Evolutionary conservation across 371 early-diverging fungal genomes (phyloP).

Genomic region (Mortierella sp.): DNA sequence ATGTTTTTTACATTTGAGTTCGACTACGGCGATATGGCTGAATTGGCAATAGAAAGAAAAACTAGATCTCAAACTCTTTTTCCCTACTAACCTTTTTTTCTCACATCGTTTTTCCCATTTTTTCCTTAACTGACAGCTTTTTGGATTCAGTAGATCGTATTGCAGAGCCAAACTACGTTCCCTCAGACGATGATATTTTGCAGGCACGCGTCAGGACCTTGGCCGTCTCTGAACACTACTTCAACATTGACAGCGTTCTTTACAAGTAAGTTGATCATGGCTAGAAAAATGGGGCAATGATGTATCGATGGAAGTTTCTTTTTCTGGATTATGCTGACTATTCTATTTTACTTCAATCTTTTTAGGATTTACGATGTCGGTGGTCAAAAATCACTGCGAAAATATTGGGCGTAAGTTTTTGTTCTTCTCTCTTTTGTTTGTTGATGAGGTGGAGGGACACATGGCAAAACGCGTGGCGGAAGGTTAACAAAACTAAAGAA

Average conservation of each 20-base stretch:
- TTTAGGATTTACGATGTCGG: slow-evolving; percentile 70
- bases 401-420: slow-evolving; percentile 73
- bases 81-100: background rate
- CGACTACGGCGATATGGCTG: background rate
- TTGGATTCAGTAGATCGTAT: slow-evolving; percentile 63
- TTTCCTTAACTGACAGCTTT: slow-evolving; percentile 39
- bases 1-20: slow-evolving; percentile 1
- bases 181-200: slow-evolving; percentile 66
- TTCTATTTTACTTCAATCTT: background rate
- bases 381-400: slow-evolving; percentile 69
- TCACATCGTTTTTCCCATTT: background rate
- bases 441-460: slow-evolving; percentile 1
- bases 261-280: slow-evolving; percentile 50
- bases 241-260: slow-evolving; percentile 58
- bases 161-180: slow-evolving; percentile 55
- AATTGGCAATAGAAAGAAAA: background rate
- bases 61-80: slow-evolving; percentile 3
- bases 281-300: background rate
- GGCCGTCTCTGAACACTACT: slow-evolving; percentile 63
- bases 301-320: background rate
- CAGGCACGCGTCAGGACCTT: slow-evolving; percentile 64
- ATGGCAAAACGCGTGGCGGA: slow-evolving; percentile 13
- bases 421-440: background rate
- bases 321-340: background rate
- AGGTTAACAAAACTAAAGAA: background rate